Evolutionary conservation across 2,329 filamentous ascomycete genomes (phyloP).

Genomic region (Apiospora marii): DNA sequence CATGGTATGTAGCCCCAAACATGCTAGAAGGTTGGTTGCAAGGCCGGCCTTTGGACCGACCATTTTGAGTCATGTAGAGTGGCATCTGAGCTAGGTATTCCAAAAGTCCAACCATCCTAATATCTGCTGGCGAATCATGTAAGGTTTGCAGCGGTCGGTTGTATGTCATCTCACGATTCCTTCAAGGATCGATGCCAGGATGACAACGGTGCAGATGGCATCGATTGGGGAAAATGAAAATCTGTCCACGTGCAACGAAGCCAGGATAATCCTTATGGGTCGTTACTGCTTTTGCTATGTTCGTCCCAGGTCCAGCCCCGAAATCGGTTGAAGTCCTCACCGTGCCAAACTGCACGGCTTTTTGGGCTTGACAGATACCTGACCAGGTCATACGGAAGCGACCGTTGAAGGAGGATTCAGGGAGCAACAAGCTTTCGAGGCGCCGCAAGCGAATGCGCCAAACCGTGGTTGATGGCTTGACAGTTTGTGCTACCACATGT

Average conservation of each 20-base stretch:
- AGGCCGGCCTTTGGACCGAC: neutral
- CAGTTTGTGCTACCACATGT: neutral
- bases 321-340: neutral
- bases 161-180: neutral
- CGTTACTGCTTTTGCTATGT: neutral
- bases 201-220: neutral
- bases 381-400: neutral
- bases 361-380: neutral
- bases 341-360: neutral
- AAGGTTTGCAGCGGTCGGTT: neutral
- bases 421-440: slow-evolving; percentile 10
- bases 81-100: neutral
- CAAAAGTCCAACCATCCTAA: neutral
- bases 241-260: neutral
- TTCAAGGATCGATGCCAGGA: neutral
- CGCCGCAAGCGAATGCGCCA: slow-evolving; percentile 8
- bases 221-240: neutral
- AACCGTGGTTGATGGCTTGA: neutral
- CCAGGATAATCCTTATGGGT: neutral
- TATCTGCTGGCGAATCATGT: neutral
- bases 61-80: slow-evolving; percentile 3
- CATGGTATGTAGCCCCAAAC: neutral
- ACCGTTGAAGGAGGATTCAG: slow-evolving; percentile 11
- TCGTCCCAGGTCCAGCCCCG: neutral
- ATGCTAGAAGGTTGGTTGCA: neutral